Percentiles rank a stretch among this genome's conserved stretches.
Conservation (phyloP, 2,329 filamentous ascomycete genomes). For the Neonectria ditissima region DNA sequence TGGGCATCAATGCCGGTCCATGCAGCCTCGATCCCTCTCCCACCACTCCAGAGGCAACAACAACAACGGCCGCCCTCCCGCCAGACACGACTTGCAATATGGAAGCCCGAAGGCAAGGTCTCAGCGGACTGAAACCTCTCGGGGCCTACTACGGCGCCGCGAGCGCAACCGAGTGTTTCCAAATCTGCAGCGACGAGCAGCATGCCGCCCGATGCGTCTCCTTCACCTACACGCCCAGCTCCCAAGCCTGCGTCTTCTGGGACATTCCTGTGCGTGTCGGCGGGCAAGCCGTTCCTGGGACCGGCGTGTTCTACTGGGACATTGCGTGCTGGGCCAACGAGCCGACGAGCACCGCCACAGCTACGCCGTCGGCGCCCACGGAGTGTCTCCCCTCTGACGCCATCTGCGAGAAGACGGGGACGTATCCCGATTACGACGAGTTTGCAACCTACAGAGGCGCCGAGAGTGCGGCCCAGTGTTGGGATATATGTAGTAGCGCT, state of each 20-base stretch:
- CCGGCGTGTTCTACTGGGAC: constrained; percentile 15
- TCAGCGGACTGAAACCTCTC: neutral
- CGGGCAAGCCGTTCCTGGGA: neutral
- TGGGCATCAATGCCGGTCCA: neutral
- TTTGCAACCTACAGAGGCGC: constrained; percentile 9
- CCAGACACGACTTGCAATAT: constrained; percentile 6
- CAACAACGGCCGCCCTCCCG: neutral
- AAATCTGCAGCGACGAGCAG: constrained; percentile 7
- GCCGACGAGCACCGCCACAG: neutral
- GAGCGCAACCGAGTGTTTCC: neutral
- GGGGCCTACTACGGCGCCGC: constrained; percentile 2
- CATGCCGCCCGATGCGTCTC: constrained; percentile 3
- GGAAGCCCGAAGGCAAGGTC: neutral
- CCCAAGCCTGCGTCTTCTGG: constrained; percentile 8
- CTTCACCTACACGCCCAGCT: constrained; percentile 1
- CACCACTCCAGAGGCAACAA: neutral
- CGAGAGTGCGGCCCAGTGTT: neutral
- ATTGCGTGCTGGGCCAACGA: constrained; percentile 8
- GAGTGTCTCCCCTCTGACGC: constrained; percentile 5
- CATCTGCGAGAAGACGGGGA: neutral
- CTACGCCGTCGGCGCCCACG: neutral
- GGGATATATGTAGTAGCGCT: constrained; percentile 3
- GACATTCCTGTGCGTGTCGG: constrained; percentile 2
- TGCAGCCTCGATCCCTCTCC: neutral
- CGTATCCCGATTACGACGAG: neutral